Evolutionary conservation across 1,284 basidiomycete genomes (phyloP).

Genomic region (Crucibulum parvulum): DNA sequence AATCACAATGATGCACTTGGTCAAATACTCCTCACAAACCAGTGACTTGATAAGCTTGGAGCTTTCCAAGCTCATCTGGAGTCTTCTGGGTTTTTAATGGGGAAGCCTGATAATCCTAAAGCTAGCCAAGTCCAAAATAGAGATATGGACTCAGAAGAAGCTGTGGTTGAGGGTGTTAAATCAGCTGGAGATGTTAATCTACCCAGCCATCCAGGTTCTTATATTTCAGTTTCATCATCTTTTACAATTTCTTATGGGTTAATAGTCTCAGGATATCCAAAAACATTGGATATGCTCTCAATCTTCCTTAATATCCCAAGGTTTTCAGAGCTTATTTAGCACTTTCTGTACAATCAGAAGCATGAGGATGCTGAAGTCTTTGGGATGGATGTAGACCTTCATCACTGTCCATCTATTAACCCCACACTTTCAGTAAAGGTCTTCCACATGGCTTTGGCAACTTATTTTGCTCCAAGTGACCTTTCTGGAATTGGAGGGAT

Average conservation of each 20-base stretch:
- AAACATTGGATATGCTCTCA: background rate
- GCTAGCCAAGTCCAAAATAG: no score
- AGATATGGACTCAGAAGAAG: no score
- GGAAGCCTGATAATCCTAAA: no score
- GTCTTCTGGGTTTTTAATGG: no score
- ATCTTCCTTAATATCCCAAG: background rate
- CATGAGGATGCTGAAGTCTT: background rate
- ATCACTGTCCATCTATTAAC: background rate
- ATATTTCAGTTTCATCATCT: no score
- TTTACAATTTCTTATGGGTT: no score
- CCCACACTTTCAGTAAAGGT: background rate
- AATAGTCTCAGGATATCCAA: background rate
- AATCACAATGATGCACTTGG: background rate
- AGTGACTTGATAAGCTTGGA: background rate
- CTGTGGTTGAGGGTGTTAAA: no score
- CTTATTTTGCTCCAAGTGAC: constrained; percentile 1
- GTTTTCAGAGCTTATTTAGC: background rate
- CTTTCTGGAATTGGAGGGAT: background rate
- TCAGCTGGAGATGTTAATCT: no score
- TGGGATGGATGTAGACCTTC: background rate
- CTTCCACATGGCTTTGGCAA: background rate
- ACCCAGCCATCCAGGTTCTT: no score
- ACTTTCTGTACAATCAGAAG: background rate
- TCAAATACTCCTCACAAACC: background rate
- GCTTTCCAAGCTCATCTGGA: background rate